phyloP scores from a whole-genome alignment of 2,329 filamentous ascomycete species.

The Thielaviopsis musarum region DNA sequence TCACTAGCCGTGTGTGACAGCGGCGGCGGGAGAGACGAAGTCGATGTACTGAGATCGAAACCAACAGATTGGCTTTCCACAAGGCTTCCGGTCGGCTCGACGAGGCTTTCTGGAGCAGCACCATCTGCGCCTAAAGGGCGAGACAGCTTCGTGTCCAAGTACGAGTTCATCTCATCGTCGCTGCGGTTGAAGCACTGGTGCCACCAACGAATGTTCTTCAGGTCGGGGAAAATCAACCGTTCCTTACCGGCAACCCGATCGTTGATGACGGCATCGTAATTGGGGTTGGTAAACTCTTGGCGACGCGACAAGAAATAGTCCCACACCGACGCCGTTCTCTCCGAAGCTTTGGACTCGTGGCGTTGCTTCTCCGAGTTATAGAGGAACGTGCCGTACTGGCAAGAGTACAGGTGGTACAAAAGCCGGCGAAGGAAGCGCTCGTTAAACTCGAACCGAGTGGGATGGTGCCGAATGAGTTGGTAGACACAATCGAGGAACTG shows the following conservation, averaged over 20 bases:
- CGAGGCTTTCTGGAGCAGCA: neutral
- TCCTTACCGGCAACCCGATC: slow-evolving; percentile 68
- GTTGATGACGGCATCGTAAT: slow-evolving; percentile 59
- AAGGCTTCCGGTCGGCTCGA: slow-evolving; percentile 22
- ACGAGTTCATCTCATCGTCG: slow-evolving; percentile 83
- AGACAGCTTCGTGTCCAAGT: slow-evolving; percentile 26
- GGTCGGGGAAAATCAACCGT: slow-evolving; percentile 63
- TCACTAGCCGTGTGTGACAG: slow-evolving; percentile 16
- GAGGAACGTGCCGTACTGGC: slow-evolving; percentile 91
- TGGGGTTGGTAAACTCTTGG: slow-evolving; percentile 65
- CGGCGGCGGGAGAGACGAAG: slow-evolving; percentile 15
- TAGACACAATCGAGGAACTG: slow-evolving; percentile 93
- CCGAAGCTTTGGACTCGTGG: slow-evolving; percentile 46
- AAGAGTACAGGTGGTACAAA: slow-evolving; percentile 86
- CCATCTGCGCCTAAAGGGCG: neutral
- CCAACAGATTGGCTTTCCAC: neutral
- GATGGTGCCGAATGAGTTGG: slow-evolving; percentile 72
- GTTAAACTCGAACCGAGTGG: slow-evolving; percentile 86
- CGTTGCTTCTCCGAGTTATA: slow-evolving; percentile 91
- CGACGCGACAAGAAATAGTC: slow-evolving; percentile 78
- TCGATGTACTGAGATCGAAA: neutral
- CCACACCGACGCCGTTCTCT: slow-evolving; percentile 79
- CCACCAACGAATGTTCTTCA: slow-evolving; percentile 85
- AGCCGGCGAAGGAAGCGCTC: slow-evolving; percentile 80
- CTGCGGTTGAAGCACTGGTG: slow-evolving; percentile 68